A percentile compares a stretch with the other conserved stretches of the same genome.
These are phyloP conservation scores for Wickerhamomyces ciferrii DNA, from an alignment of 805 yeast species.

Conservation along the genomic window DNA sequence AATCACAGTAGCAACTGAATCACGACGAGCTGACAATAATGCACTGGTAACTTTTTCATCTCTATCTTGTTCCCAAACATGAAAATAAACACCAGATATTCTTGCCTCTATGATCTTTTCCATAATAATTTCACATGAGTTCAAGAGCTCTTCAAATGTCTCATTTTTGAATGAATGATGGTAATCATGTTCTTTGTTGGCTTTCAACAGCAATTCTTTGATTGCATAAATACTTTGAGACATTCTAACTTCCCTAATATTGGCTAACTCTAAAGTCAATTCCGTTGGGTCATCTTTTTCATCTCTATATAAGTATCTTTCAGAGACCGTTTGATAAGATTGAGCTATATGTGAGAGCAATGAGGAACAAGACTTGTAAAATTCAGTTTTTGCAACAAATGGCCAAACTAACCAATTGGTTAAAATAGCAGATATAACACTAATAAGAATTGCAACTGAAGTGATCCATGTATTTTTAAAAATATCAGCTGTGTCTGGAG, in stretches of 20 bases:
- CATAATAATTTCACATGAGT: slow-evolving; percentile 32
- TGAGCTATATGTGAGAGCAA: slow-evolving; percentile 37
- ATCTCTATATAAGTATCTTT: slow-evolving; percentile 43
- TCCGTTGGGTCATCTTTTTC: slow-evolving; percentile 41
- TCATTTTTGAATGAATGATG: slow-evolving; percentile 28
- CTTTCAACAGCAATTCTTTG: slow-evolving; percentile 28
- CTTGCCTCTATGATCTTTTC: slow-evolving; percentile 44
- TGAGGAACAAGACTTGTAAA: slow-evolving; percentile 32
- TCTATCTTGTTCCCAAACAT: slow-evolving; percentile 37
- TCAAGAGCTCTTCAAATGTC: slow-evolving; percentile 28
- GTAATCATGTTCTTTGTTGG: slow-evolving; percentile 31
- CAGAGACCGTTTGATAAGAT: slow-evolving; percentile 41
- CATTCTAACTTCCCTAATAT: slow-evolving; percentile 43
- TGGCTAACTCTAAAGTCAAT: slow-evolving; percentile 35
- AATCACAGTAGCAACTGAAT: slow-evolving; percentile 40
- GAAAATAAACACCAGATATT: slow-evolving; percentile 41
- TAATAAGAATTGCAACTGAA: slow-evolving; percentile 32
- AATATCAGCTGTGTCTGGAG: slow-evolving; percentile 18
- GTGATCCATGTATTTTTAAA: slow-evolving; percentile 36
- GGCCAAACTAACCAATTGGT: slow-evolving; percentile 46
- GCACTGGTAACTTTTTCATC: slow-evolving; percentile 31
- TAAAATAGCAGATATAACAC: slow-evolving; percentile 29
- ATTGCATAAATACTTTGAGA: slow-evolving; percentile 37
- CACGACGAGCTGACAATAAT: slow-evolving; percentile 38
- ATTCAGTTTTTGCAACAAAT: slow-evolving; percentile 36